phyloP scores from a whole-genome alignment of 2,329 filamentous ascomycete species.

The Xylariomycetidae sp. region DNA sequence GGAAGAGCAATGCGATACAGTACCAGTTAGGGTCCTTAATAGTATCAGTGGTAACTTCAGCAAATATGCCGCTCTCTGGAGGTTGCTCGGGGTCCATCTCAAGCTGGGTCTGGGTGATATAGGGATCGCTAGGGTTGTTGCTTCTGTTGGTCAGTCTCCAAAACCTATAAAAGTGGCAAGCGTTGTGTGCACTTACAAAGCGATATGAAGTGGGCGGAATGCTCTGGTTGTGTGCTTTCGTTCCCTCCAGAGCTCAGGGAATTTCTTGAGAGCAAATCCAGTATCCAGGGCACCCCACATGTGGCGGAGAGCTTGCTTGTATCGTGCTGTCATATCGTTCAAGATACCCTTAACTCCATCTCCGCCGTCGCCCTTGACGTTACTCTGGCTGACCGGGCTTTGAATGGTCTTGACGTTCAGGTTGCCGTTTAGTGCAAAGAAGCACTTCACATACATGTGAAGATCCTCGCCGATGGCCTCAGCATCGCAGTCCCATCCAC shows the following conservation, averaged over 20 bases:
- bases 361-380: constrained; percentile 58
- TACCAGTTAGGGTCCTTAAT: constrained; percentile 49
- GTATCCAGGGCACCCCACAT: constrained; percentile 73
- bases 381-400: constrained; percentile 68
- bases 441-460: constrained; percentile 76
- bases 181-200: constrained; percentile 27
- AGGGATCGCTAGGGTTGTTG: constrained; percentile 41
- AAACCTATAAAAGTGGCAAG: not conserved
- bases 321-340: constrained; percentile 59
- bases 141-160: constrained; percentile 19
- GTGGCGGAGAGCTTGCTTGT: constrained; percentile 67
- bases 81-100: constrained; percentile 35
- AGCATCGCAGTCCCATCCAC: constrained; percentile 66
- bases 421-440: constrained; percentile 69
- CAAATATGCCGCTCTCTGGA: constrained; percentile 48
- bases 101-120: constrained; percentile 42
- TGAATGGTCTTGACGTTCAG: constrained; percentile 59
- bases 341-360: constrained; percentile 49
- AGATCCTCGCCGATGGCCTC: constrained; percentile 72
- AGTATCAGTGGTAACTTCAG: constrained; percentile 48
- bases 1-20: constrained; percentile 54
- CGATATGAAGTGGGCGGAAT: constrained; percentile 52
- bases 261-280: constrained; percentile 58
- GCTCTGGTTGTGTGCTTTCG: constrained; percentile 51
- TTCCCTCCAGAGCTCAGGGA: constrained; percentile 52